These are phyloP conservation scores for Lactifluus volemus DNA, from an alignment of 768 basidiomycete species.

Conservation along the genomic window DNA sequence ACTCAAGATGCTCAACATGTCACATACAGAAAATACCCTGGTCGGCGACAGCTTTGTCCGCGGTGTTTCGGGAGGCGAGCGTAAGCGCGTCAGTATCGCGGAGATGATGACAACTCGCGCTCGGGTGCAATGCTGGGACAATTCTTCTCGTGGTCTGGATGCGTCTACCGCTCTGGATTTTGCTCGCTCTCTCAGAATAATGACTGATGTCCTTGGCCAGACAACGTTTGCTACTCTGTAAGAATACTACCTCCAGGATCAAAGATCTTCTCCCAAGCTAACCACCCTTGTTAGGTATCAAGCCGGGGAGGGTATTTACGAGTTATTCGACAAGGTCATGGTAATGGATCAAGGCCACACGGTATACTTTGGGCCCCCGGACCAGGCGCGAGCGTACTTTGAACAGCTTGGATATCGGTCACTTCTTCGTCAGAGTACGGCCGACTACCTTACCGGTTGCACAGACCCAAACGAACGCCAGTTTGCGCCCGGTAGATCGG, in stretches of 20 bases:
- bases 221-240: constrained; percentile 75
- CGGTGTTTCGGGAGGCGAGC: constrained; percentile 76
- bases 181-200: constrained; percentile 65
- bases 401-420: constrained; percentile 62
- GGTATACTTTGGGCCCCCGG: constrained; percentile 72
- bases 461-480: constrained; percentile 83
- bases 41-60: constrained; percentile 86
- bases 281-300: constrained; percentile 31
- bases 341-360: constrained; percentile 75
- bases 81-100: constrained; percentile 76
- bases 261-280: constrained; percentile 27
- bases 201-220: constrained; percentile 75
- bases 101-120: constrained; percentile 86
- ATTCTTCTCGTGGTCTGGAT: constrained; percentile 73
- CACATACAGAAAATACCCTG: constrained; percentile 69
- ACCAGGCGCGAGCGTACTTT: constrained; percentile 73
- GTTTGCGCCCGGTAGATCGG: constrained; percentile 54
- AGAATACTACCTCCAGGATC: constrained; percentile 22
- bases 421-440: constrained; percentile 77
- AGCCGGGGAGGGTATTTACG: constrained; percentile 73
- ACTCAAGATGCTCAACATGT: constrained; percentile 76
- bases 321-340: constrained; percentile 83
- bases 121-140: constrained; percentile 79
- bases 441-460: constrained; percentile 83
- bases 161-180: constrained; percentile 89